phyloP scores from a whole-genome alignment of 176 grass and related monocot genomes.

The Eragrostis nindensis region DNA sequence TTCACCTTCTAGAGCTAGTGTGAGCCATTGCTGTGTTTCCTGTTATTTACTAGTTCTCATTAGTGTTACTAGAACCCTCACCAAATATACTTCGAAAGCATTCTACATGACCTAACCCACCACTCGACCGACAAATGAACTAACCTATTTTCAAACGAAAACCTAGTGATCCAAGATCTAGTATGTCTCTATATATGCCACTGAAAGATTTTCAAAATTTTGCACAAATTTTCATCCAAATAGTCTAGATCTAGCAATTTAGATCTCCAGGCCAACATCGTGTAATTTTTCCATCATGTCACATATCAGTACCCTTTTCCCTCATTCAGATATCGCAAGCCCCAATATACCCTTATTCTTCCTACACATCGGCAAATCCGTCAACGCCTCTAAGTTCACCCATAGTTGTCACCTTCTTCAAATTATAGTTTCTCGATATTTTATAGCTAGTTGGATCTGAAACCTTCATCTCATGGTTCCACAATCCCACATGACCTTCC shows the following conservation, averaged over 20 bases:
- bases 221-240: neutral
- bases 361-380: too few relatives aligned
- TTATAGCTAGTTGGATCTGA: neutral
- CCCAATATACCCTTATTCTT: too few relatives aligned
- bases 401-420: neutral
- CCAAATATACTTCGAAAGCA: too few relatives aligned
- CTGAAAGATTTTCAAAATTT: too few relatives aligned
- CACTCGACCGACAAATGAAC: neutral
- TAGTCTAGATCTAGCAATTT: neutral
- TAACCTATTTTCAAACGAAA: neutral
- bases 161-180: too few relatives aligned
- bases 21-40: too few relatives aligned
- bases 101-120: neutral
- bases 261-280: neutral
- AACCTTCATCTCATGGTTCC: neutral
- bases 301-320: neutral
- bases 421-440: neutral
- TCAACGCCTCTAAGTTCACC: rapidly evolving
- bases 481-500: neutral
- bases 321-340: neutral
- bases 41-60: too few relatives aligned
- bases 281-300: neutral
- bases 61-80: too few relatives aligned
- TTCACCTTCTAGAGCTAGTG: too few relatives aligned
- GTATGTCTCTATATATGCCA: too few relatives aligned